Percentiles rank a stretch among this genome's conserved stretches.
Evolutionary conservation across 306 rosid species (phyloP).

Genomic region (Fragaria vesca): DNA sequence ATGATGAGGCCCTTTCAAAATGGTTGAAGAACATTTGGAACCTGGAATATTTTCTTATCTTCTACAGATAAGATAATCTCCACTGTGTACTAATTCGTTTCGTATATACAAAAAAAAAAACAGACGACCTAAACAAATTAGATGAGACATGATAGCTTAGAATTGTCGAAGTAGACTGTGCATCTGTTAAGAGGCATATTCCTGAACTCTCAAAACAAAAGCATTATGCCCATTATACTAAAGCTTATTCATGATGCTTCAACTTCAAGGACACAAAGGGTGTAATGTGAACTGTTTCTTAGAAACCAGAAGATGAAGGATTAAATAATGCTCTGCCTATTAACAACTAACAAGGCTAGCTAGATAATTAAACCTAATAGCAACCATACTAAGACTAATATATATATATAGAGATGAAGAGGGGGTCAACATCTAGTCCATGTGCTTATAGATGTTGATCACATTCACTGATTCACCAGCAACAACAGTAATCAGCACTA

Average conservation of each 20-base stretch:
- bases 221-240: not conserved
- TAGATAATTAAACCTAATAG: not conserved
- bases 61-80: not conserved
- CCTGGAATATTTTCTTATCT: constrained; percentile 4
- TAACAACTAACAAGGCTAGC: constrained; percentile 14
- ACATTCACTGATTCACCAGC: constrained; percentile 26
- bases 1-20: not conserved
- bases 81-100: not conserved
- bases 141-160: constrained; percentile 1
- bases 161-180: constrained; percentile 12
- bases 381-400: not conserved
- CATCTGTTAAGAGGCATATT: constrained; percentile 26
- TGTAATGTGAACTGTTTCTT: not conserved
- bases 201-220: constrained; percentile 11
- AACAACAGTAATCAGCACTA: constrained; percentile 35
- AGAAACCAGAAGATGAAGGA: constrained; percentile 1
- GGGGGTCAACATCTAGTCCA: constrained; percentile 19
- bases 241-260: constrained; percentile 25
- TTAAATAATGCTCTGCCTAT: constrained; percentile 1
- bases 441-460: constrained; percentile 17
- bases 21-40: constrained; percentile 9
- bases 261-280: constrained; percentile 14
- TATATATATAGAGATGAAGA: not conserved
- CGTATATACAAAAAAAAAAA: not conserved
- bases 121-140: not conserved